Base-by-base conservation (phyloP, 2,329 filamentous ascomycete species). In the Diaporthe sp. region DNA sequence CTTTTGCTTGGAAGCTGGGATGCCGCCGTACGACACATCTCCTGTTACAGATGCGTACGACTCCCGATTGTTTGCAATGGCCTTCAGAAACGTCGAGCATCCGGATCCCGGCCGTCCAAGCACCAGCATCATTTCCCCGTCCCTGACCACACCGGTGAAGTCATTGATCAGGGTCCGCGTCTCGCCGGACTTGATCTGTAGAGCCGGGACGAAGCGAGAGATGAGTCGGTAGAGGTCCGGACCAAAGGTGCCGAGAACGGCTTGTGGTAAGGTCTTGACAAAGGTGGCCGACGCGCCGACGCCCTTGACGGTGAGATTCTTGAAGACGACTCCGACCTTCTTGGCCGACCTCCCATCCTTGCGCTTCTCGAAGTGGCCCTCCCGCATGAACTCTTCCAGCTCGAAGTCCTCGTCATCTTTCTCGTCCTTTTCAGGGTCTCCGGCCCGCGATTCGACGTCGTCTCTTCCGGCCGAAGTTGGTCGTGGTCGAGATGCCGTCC, bases 301-400 rank as follows among this genome's bases (percentile, higher is more conserved):
- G 25, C 94, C 94, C 82, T 93, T 92, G 39, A 96, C 94, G 0
- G 91, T 95, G 68, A 96, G 86, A 79, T 94, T 89, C 83, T 93
- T 94, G 87, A 93, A 96, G 1, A 95, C 86, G 1, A 96, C 93
- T 3, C 94, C 94, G 15, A 96, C 90, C 80, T 92, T 94, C 85
- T 96, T 97, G 15, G 92, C 89, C 0, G 94, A 93, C 49, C 88
- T 87, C 8, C 91, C 92, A 42, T 92, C 89, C 3, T 90, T 90
- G 17, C 93, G 89, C 81, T 93, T 94, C 83, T 95, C 94, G 76
- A 95, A 92, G 79, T 94, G 92, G 1, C 94, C 94, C 76, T 94
- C 91, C 63, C 91, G 89, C 84, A 96, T 90, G 81, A 96, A 96
- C 17, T 91, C 86, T 47, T 89, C 90, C 1, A 96, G 87, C 76